Evolutionary conservation across 768 basidiomycete genomes (phyloP), one percentile per base, ranked within the genome.

Genomic region (Clavulina sp.): DNA sequence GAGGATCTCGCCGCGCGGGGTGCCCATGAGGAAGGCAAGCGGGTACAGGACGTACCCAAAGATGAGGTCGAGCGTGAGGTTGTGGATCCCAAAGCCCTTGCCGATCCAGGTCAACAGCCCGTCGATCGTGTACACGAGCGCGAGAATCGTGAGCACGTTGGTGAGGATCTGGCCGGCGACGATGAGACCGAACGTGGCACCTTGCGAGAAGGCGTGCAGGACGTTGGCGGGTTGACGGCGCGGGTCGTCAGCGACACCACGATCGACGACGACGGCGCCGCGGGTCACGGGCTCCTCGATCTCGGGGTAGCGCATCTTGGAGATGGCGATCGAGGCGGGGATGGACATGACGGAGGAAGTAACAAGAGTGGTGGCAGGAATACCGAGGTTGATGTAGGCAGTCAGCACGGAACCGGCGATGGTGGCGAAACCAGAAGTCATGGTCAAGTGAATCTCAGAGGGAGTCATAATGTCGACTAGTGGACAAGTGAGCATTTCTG

Each of bases 311-410:
- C 88, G 84, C 59, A 92, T 70, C 66, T 93, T 93, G 62, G 80
- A 83, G 60, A 93, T 89, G 2, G 88, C 76, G 62, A 93, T 91
- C 13, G 87, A 89, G 0, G 89, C 91, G 19, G 91, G 91, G 55
- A 95, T 93, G 63, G 81, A 84, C 89, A 93, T 93, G 54, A 92
- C 81, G 5, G 85, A 87, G 4, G 89, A 81, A 2, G 88, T 91
- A 58, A 89, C 70, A 23, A 88, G 70, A 60, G 84, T 89, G 82
- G 86, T 57, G 81, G 69, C 56, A 62, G 61, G 60, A 32, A 67
- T 59, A 36, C 65, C 65, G 29, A 67, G 57, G 7, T 54, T 68
- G 62, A 91, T 82, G 63, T 92, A 93, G 28, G 85, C 88, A 51
- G 75, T 71, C 44, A 95, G 72, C 9, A 95, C 88, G 31, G 84